These are phyloP conservation scores for Podochytrium sp. DNA, from an alignment of 192 early-diverging fungal species.

Conservation along the genomic window DNA sequence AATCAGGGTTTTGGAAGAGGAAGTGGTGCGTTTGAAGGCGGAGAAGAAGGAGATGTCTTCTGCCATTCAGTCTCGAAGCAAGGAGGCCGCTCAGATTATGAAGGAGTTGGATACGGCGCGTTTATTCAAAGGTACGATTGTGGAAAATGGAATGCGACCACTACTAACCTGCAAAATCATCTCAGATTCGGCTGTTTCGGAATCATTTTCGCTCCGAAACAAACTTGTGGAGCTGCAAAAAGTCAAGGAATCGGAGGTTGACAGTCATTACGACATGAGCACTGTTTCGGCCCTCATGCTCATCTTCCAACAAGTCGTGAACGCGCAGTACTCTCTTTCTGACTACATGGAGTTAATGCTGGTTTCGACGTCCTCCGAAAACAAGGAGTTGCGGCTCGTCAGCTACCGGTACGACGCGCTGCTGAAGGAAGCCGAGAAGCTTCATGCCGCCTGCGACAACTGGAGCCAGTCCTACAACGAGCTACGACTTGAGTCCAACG, in stretches of 20 bases:
- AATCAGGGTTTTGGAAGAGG: conserved; percentile 6
- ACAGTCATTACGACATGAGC: background rate
- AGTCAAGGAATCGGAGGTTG: conserved; percentile 10
- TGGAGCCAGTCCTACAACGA: conserved; percentile 17
- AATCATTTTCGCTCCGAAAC: background rate
- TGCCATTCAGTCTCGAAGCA: background rate
- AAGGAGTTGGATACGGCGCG: background rate
- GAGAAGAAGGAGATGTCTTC: background rate
- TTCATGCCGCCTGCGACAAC: conserved; percentile 20
- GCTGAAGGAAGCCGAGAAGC: background rate
- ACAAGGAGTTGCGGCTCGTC: background rate
- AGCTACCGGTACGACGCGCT: background rate
- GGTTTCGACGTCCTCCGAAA: background rate
- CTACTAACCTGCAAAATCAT: background rate
- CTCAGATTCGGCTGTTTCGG: background rate
- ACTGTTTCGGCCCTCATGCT: background rate
- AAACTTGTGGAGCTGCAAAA: conserved; percentile 8
- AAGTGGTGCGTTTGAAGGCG: background rate
- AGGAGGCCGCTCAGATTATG: background rate
- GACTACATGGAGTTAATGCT: conserved; percentile 5
- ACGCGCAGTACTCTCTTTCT: conserved; percentile 2
- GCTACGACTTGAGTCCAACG: background rate
- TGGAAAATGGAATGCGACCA: background rate
- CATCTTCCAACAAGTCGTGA: conserved; percentile 4
- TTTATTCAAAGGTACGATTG: conserved; percentile 4